These are phyloP conservation scores for Forsythia viridissima DNA, from an alignment of 257 asterid species.

Conservation along the genomic window DNA sequence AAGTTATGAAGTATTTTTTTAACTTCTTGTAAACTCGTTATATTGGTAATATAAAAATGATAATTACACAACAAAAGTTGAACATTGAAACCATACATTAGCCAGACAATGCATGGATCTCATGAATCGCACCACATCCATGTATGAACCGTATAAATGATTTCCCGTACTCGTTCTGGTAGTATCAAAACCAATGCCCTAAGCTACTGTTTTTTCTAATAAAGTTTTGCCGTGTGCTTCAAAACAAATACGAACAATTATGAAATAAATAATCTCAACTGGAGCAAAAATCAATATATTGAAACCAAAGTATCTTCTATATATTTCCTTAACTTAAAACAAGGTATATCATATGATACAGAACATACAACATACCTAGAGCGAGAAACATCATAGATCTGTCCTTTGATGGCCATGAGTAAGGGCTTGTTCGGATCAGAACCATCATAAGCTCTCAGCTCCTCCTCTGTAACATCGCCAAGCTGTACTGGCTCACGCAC, in stretches of 20 bases:
- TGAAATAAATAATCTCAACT: background rate
- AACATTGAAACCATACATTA: no score
- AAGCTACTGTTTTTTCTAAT: background rate
- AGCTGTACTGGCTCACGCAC: conserved; percentile 71
- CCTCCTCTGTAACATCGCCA: conserved; percentile 77
- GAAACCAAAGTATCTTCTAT: background rate
- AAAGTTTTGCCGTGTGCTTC: background rate
- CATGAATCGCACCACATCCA: background rate
- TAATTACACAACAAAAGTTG: no score
- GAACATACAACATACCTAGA: conserved; percentile 51
- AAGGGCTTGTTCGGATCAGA: conserved; percentile 75
- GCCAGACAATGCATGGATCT: background rate
- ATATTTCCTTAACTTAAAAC: background rate
- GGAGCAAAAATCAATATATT: background rate
- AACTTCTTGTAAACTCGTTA: no score
- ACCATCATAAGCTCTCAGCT: conserved; percentile 73
- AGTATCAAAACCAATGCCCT: background rate
- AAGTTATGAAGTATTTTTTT: no score
- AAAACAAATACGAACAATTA: background rate
- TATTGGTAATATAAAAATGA: no score
- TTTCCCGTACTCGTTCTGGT: background rate
- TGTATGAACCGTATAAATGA: background rate
- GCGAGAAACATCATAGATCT: conserved; percentile 89
- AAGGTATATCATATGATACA: background rate
- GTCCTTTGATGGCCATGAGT: conserved; percentile 89